Evolutionary conservation across 306 rosid species (phyloP).

Genomic region (Fragaria nilgerrensis): DNA sequence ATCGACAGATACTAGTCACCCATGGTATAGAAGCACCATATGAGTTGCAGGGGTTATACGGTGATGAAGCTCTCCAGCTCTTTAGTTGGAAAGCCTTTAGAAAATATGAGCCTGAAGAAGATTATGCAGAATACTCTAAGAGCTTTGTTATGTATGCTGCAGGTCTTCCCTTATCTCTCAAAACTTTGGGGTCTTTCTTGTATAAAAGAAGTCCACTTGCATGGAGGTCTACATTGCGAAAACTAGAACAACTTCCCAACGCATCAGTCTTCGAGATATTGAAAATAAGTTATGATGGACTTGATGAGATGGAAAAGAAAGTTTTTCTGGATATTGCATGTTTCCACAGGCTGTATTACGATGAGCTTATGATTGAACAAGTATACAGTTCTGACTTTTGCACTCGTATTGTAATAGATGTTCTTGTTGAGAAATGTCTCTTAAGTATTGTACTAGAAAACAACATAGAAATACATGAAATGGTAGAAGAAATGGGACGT

Average conservation of each 20-base stretch:
- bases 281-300: conserved; percentile 18
- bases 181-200: conserved; percentile 10
- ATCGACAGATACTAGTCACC: neutral
- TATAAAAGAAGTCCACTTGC: neutral
- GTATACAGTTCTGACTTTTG: neutral
- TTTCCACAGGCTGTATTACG: conserved; percentile 24
- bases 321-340: conserved; percentile 31
- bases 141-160: neutral
- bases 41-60: neutral
- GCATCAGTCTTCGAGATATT: neutral
- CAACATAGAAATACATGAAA: conserved; percentile 27
- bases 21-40: neutral
- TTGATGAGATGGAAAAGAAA: conserved; percentile 14
- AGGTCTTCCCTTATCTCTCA: conserved; percentile 26
- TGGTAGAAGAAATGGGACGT: conserved; percentile 35
- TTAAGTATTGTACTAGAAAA: neutral
- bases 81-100: conserved; percentile 20
- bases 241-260: neutral
- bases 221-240: conserved; percentile 2
- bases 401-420: conserved; percentile 26
- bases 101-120: neutral
- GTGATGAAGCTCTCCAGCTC: conserved; percentile 13
- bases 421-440: conserved; percentile 41
- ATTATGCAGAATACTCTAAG: neutral
- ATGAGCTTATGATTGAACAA: neutral